Percentiles rank a stretch among this genome's conserved stretches.
Evolutionary conservation across 148 eudicot species (phyloP).

Genomic region (Pharnaceum exiguum): DNA sequence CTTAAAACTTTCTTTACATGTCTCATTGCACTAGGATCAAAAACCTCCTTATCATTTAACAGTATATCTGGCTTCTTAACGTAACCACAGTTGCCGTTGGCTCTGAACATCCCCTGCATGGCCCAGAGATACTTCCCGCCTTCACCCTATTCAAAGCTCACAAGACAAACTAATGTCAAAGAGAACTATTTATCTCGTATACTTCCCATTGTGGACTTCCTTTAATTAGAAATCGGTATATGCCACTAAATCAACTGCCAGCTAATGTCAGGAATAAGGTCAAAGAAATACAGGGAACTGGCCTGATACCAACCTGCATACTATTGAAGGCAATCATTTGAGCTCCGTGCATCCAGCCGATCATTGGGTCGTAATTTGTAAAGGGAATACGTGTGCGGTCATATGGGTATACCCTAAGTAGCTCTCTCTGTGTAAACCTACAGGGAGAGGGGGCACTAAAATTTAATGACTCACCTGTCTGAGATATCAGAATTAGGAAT

Average conservation of each 20-base stretch:
- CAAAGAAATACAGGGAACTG: neutral
- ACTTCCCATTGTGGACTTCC: neutral
- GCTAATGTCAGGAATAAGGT: neutral
- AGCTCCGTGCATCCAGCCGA: constrained; percentile 70
- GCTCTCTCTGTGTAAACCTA: constrained; percentile 63
- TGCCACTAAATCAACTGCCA: neutral
- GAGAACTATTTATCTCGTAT: neutral
- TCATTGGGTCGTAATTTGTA: constrained; percentile 60
- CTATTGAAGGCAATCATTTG: constrained; percentile 81
- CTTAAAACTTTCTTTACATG: constrained; percentile 39
- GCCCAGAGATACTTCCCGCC: constrained; percentile 58
- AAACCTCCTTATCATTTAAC: constrained; percentile 27
- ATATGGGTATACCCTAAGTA: constrained; percentile 63
- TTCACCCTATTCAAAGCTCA: constrained; percentile 35
- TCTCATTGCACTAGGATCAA: constrained; percentile 24
- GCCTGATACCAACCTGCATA: constrained; percentile 51
- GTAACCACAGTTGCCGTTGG: constrained; percentile 73
- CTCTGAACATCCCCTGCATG: constrained; percentile 78
- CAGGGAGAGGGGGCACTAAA: neutral
- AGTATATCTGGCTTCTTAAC: constrained; percentile 62
- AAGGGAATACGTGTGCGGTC: constrained; percentile 55
- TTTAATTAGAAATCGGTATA: neutral
- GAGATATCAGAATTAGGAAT: neutral
- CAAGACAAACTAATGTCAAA: neutral
- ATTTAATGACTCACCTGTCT: neutral